These are phyloP conservation scores for Raphanus hybrid DNA, from an alignment of 441 rosid genomes.

Conservation along the genomic window DNA sequence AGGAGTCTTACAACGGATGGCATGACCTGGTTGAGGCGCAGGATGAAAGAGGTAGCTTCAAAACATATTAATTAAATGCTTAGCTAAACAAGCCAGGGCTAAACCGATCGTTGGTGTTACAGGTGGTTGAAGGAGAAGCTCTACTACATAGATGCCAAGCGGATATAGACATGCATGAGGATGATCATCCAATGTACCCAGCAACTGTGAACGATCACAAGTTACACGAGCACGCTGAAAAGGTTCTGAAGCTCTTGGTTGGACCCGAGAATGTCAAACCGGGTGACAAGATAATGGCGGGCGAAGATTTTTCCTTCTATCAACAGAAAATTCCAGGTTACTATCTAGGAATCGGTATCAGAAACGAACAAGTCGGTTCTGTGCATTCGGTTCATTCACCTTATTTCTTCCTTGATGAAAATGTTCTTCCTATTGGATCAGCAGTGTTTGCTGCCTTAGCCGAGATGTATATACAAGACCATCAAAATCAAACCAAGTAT, in stretches of 20 bases:
- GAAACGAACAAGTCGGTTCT: constrained; percentile 68
- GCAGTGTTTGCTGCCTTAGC: constrained; percentile 72
- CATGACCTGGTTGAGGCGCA: constrained; percentile 55
- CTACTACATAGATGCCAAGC: constrained; percentile 67
- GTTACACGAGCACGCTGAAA: constrained; percentile 56
- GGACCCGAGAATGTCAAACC: constrained; percentile 63
- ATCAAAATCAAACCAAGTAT: constrained; percentile 43
- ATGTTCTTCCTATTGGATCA: constrained; percentile 79
- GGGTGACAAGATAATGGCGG: constrained; percentile 63
- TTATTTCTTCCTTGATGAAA: constrained; percentile 75
- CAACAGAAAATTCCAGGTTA: constrained; percentile 77
- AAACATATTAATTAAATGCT: neutral
- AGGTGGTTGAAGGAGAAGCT: constrained; percentile 77
- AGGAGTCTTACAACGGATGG: constrained; percentile 87
- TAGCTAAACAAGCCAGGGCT: neutral
- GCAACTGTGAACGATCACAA: constrained; percentile 63
- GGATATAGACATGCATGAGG: constrained; percentile 52
- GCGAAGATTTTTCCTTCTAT: constrained; percentile 87
- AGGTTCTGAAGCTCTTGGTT: constrained; percentile 57
- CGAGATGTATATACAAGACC: constrained; percentile 60
- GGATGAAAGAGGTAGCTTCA: constrained; percentile 66
- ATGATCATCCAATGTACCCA: constrained; percentile 60
- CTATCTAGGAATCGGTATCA: constrained; percentile 67
- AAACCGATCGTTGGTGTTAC: constrained; percentile 19
- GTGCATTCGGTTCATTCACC: constrained; percentile 73